A percentile compares a stretch with the other conserved stretches of the same genome.
Conservation (phyloP, 148 eudicot species). For the Rhododendron henanense region DNA sequence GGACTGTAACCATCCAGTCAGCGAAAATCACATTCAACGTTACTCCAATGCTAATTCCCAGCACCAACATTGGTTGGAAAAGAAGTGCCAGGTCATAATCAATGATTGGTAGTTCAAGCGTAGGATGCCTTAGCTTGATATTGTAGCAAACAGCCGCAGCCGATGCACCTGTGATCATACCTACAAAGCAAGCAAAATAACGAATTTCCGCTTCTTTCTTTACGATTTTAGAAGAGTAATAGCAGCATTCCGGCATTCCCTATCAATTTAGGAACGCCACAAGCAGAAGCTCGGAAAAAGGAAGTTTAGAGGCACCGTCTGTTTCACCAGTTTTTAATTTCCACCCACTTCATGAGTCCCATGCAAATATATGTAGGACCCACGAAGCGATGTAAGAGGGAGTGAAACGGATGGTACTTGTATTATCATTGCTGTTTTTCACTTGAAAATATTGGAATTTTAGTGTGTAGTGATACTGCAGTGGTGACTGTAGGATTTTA, state of each 20-base stretch:
- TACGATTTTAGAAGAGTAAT: not conserved
- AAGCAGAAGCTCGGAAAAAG: not conserved
- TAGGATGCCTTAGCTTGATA: slow-evolving; percentile 81
- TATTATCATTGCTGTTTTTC: not conserved
- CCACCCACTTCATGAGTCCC: not conserved
- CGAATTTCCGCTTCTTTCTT: not conserved
- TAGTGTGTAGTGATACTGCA: not conserved
- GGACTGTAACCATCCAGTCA: slow-evolving; percentile 93
- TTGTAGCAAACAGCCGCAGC: slow-evolving; percentile 76
- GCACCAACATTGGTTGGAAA: slow-evolving; percentile 94
- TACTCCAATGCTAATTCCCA: slow-evolving; percentile 90
- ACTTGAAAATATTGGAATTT: not conserved
- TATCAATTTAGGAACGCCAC: not conserved
- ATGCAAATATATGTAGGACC: not conserved
- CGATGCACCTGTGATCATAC: slow-evolving; percentile 97
- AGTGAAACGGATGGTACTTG: not conserved
- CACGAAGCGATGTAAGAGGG: not conserved
- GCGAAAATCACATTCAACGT: slow-evolving; percentile 83
- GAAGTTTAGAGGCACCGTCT: not conserved
- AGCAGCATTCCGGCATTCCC: not conserved
- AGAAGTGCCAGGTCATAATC: slow-evolving; percentile 94
- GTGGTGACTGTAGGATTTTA: not conserved
- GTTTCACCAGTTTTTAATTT: not conserved
- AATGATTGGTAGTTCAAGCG: slow-evolving; percentile 80
- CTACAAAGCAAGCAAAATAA: slow-evolving; percentile 27